A percentile compares a stretch with the other conserved stretches of the same genome.
Evolutionary conservation across 495 filamentous ascomycete genomes (phyloP).

Genomic region (Neurospora sp.): DNA sequence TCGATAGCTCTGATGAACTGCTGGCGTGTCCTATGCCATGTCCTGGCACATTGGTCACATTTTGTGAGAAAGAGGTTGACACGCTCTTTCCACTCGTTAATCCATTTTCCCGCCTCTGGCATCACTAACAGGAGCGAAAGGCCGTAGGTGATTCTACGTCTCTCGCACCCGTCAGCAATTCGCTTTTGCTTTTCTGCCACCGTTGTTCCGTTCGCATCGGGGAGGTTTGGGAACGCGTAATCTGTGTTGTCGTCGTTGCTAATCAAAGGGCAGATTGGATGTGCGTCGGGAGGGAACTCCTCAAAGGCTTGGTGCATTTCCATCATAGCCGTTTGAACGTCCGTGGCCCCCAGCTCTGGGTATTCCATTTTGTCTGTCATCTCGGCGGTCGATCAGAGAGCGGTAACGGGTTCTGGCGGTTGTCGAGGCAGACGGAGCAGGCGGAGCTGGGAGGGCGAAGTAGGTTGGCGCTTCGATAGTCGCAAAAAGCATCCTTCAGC

Average conservation of each 20-base stretch:
- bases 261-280: constrained; percentile 35
- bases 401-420: neutral
- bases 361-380: constrained; percentile 10
- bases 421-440: neutral
- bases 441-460: neutral
- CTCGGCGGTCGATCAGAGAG: neutral
- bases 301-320: constrained; percentile 21
- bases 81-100: constrained; percentile 45
- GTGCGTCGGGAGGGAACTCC: constrained; percentile 18
- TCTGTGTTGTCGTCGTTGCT: constrained; percentile 34
- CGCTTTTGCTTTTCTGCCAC: constrained; percentile 29
- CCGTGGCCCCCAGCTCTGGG: neutral
- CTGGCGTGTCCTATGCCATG: constrained; percentile 57
- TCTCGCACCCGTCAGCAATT: constrained; percentile 34
- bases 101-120: constrained; percentile 48
- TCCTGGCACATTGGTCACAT: constrained; percentile 71
- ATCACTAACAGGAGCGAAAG: constrained; percentile 60
- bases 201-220: constrained; percentile 19
- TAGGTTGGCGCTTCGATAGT: neutral
- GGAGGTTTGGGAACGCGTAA: constrained; percentile 42
- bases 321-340: constrained; percentile 11
- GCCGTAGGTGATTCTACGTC: constrained; percentile 49
- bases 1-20: constrained; percentile 29
- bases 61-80: constrained; percentile 41
- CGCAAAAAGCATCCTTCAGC: neutral